Percentiles rank a stretch among this genome's conserved stretches.
These are phyloP conservation scores for Starmerella asiatica DNA, from an alignment of 805 yeast genomes.

Conservation along the genomic window DNA sequence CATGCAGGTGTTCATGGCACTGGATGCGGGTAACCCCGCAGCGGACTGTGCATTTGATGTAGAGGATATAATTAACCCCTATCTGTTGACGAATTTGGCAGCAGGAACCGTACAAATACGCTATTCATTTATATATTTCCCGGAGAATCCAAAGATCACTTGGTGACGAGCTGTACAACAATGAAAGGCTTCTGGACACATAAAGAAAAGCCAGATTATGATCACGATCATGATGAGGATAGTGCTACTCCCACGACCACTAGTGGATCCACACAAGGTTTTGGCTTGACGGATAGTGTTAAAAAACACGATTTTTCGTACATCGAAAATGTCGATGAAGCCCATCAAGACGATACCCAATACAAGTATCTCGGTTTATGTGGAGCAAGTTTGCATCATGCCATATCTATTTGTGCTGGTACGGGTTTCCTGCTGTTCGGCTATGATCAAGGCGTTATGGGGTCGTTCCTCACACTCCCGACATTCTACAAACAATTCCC, in stretches of 20 bases:
- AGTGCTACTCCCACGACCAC: background rate
- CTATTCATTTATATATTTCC: too few relatives aligned
- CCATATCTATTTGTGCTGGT: slow-evolving; percentile 45
- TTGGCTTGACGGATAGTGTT: background rate
- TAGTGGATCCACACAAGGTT: background rate
- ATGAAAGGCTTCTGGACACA: too few relatives aligned
- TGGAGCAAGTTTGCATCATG: slow-evolving; percentile 11
- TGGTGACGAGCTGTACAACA: too few relatives aligned
- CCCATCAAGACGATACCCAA: background rate
- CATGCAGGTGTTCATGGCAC: too few relatives aligned
- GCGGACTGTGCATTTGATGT: too few relatives aligned
- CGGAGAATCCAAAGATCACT: too few relatives aligned
- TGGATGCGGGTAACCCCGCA: too few relatives aligned
- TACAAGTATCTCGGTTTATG: slow-evolving; percentile 8
- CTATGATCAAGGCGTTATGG: slow-evolving; percentile 69
- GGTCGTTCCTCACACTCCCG: slow-evolving; percentile 16
- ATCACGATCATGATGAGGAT: too few relatives aligned
- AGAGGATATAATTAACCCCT: too few relatives aligned
- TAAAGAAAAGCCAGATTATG: too few relatives aligned
- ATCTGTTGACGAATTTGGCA: too few relatives aligned
- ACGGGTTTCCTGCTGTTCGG: slow-evolving; percentile 57
- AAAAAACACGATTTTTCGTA: background rate
- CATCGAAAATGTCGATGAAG: background rate
- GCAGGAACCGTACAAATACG: too few relatives aligned
- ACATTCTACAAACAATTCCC: slow-evolving; percentile 20